These are phyloP conservation scores for Backusella circina DNA, from an alignment of 192 early-diverging fungal genomes.

Conservation along the genomic window DNA sequence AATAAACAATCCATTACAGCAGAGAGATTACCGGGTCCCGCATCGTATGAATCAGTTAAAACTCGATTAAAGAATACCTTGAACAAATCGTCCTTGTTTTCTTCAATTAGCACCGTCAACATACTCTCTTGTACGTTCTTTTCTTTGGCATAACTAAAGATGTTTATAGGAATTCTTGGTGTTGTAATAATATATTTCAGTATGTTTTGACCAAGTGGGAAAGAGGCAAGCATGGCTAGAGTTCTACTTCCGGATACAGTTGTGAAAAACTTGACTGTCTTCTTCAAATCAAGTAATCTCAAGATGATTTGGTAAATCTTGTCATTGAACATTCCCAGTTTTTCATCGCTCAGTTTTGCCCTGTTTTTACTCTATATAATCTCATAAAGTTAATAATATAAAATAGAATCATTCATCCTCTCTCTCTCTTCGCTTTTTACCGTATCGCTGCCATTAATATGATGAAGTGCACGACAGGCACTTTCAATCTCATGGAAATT, in stretches of 20 bases:
- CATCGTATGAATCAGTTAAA: background rate
- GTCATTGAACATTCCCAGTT: background rate
- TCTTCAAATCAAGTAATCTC: background rate
- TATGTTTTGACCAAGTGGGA: background rate
- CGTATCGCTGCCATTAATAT: background rate
- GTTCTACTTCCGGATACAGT: conserved; percentile 5
- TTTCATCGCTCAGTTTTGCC: background rate
- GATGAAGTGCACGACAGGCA: background rate
- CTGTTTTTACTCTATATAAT: background rate
- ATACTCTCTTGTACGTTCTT: background rate
- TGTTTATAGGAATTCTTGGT: background rate
- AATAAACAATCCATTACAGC: background rate
- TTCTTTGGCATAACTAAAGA: background rate
- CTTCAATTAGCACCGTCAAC: background rate
- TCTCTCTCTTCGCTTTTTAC: too few species aligned
- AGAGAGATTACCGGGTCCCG: background rate
- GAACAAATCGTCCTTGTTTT: background rate
- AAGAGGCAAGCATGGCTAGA: background rate
- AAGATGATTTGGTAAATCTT: background rate
- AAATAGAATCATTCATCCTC: background rate
- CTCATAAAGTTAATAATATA: background rate
- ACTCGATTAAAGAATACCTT: background rate
- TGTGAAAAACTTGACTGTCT: background rate
- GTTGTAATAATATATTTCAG: background rate
- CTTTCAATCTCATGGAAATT: conserved; percentile 5